Conservation (phyloP, 2,329 filamentous ascomycete species). For the Botrytis fabae region DNA sequence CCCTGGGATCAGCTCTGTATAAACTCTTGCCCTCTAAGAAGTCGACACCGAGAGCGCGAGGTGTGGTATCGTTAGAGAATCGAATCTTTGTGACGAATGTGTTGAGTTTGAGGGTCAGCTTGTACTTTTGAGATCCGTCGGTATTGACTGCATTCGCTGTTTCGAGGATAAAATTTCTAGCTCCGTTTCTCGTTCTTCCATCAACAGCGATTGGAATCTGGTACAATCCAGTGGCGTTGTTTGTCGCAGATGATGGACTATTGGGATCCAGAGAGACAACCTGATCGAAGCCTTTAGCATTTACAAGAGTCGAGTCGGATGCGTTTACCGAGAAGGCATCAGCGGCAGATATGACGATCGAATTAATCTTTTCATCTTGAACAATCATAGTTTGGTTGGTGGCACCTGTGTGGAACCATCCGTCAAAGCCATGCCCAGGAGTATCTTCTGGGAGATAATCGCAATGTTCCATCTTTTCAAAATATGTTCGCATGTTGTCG, state of each 20-base stretch:
- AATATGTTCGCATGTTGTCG: slow-evolving; percentile 46
- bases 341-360: background rate
- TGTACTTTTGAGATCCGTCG: slow-evolving; percentile 26
- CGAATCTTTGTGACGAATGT: slow-evolving; percentile 45
- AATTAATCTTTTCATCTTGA: slow-evolving; percentile 28
- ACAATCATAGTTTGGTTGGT: slow-evolving; percentile 26
- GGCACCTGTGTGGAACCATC: slow-evolving; percentile 37
- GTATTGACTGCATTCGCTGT: slow-evolving; percentile 27
- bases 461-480: slow-evolving; percentile 47
- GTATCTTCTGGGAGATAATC: slow-evolving; percentile 45
- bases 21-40: slow-evolving; percentile 45
- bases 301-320: background rate
- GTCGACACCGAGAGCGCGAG: slow-evolving; percentile 46
- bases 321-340: background rate
- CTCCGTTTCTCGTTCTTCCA: slow-evolving; percentile 29
- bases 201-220: slow-evolving; percentile 34
- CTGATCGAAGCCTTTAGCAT: slow-evolving; percentile 11
- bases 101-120: slow-evolving; percentile 23
- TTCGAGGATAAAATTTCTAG: slow-evolving; percentile 36
- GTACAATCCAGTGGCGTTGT: slow-evolving; percentile 32
- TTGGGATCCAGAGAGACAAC: slow-evolving; percentile 34
- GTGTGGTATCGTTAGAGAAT: slow-evolving; percentile 28
- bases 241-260: slow-evolving; percentile 29
- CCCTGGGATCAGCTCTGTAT: slow-evolving; percentile 47
- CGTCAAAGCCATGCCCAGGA: slow-evolving; percentile 33